phyloP scores from a whole-genome alignment of 192 early-diverging fungal species.

The Cetraspora pellucida region DNA sequence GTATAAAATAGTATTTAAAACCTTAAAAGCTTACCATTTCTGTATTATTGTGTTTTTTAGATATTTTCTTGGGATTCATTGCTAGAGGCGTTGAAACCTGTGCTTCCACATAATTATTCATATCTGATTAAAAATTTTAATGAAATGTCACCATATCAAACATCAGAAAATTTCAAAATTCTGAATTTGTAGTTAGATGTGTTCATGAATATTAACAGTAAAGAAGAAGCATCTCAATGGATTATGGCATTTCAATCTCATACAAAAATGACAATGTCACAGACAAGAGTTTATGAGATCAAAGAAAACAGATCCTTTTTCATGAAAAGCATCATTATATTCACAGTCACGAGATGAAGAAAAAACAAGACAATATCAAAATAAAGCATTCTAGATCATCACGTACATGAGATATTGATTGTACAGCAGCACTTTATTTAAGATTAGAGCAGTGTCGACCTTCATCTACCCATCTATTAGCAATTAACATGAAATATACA shows the following conservation, averaged over 20 bases:
- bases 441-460: background rate
- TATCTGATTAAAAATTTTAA: slow-evolving; percentile 1
- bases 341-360: background rate
- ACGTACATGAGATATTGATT: background rate
- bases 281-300: background rate
- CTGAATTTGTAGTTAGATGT: background rate
- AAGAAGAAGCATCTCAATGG: background rate
- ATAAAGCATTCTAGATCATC: background rate
- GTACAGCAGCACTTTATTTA: background rate
- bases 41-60: background rate
- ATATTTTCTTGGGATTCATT: background rate
- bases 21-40: too few relatives aligned
- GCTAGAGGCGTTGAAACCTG: background rate
- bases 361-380: background rate
- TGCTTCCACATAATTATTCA: background rate
- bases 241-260: background rate
- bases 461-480: background rate
- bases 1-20: too few relatives aligned
- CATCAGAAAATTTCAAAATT: background rate
- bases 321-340: background rate
- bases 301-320: background rate
- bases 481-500: background rate
- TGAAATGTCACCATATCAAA: background rate
- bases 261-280: slow-evolving; percentile 6
- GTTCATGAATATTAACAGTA: background rate